Base-by-base conservation (phyloP, 2,329 filamentous ascomycete species). In the Geosmithia morbida region DNA sequence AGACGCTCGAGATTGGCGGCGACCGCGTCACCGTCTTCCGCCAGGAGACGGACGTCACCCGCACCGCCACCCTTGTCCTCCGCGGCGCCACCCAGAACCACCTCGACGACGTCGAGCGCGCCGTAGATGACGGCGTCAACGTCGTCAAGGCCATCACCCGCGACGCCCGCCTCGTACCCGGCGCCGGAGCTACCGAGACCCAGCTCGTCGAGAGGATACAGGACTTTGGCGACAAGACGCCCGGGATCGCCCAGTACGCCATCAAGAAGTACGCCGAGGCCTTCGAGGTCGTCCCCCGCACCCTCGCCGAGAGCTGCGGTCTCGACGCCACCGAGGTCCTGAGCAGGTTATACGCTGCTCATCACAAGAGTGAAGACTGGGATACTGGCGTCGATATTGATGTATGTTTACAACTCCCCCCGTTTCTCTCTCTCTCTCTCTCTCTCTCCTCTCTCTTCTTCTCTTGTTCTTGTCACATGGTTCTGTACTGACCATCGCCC, bases 21-120 rank as follows among this genome's bases (percentile, higher is more conserved):
- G 92, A 98, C 71, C 85, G 92, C 51, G 94, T 98, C 50, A 98
- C 92, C 41, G 90, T 98, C 50, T 98, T 98, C 79, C 78, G 94
- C 59, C 92, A 98, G 74, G 92, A 98, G 65, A 82, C 87, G 60
- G 87, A 95, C 57, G 77, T 82, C 48, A 97, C 94, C 46, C 80
- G 89, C 59, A 98, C 92, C 46, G 87, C 94, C 18, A 98, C 92
- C 7, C 77, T 98, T 45, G 89, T 98, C 47, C 80, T 98, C 51
- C 82, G 92, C 54, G 92, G 94, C 45, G 92, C 92, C 18, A 98
- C 92, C 5, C 90, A 97, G 68, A 98, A 98, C 71, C 87, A 97
- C 65, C 80, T 98, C 20, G 92, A 98, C 60, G 92, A 98, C 57
- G 78, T 98, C 37, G 92, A 98, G 74, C 83, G 92, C 53, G 92